phyloP scores from a whole-genome alignment of 2,329 filamentous ascomycete species.

The Tolypocladium inflatum region DNA sequence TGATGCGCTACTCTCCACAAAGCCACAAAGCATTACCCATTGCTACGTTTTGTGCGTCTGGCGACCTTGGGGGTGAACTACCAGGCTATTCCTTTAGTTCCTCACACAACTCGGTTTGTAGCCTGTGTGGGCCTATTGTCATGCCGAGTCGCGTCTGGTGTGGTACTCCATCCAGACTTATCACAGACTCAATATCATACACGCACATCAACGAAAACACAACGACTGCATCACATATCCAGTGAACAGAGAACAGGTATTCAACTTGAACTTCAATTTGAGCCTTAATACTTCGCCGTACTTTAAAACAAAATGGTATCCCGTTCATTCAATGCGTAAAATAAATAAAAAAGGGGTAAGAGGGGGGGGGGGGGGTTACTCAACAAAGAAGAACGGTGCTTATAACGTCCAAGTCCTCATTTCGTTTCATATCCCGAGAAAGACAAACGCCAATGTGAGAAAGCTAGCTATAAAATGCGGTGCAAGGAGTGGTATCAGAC shows the following conservation, averaged over 20 bases:
- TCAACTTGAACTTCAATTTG: background rate
- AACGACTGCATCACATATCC: background rate
- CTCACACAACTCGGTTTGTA: too few relatives aligned
- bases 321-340: conserved; percentile 8
- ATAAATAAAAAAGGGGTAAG: background rate
- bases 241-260: background rate
- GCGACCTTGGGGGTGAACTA: too few relatives aligned
- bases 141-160: too few relatives aligned
- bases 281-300: background rate
- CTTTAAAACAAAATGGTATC: conserved; percentile 15
- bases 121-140: too few relatives aligned
- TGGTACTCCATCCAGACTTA: too few relatives aligned
- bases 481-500: background rate
- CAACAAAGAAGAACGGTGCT: background rate
- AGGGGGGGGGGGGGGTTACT: too few relatives aligned
- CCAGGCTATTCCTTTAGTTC: too few relatives aligned
- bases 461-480: background rate
- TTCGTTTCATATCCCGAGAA: background rate
- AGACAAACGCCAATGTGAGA: background rate
- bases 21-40: background rate
- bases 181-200: background rate
- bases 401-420: background rate
- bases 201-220: background rate
- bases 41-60: too few relatives aligned
- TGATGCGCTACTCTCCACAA: background rate